Evolutionary conservation across 345 rosid species (phyloP).

Genomic region (Excoecaria cochinchinensis): DNA sequence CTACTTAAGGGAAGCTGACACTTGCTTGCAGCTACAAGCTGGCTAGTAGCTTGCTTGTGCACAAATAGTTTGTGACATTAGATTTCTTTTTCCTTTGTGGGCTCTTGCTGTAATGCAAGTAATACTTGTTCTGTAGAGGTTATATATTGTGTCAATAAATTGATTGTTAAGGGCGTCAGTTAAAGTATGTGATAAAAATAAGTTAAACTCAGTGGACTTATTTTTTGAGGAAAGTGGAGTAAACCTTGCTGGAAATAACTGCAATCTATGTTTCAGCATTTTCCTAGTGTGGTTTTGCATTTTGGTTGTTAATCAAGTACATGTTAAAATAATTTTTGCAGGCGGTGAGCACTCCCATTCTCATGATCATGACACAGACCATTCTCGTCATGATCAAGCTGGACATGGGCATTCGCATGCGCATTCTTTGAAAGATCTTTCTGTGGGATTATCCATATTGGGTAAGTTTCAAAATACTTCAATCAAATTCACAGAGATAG

Average conservation of each 20-base stretch:
- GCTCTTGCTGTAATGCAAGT: background rate
- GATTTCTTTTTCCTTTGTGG: background rate
- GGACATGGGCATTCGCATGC: slow-evolving; percentile 47
- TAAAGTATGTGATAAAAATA: background rate
- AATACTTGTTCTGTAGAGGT: too few species aligned
- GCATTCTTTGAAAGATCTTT: slow-evolving; percentile 79
- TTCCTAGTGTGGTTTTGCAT: background rate
- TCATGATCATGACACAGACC: slow-evolving; percentile 51
- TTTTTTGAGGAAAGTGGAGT: background rate
- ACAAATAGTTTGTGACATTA: too few species aligned
- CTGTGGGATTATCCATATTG: slow-evolving; percentile 82
- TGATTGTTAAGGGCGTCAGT: too few species aligned
- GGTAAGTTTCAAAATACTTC: slow-evolving; percentile 43
- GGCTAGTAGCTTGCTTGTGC: too few species aligned
- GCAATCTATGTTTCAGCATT: background rate
- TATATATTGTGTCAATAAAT: too few species aligned
- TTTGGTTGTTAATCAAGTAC: slow-evolving; percentile 2
- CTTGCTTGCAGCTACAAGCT: too few species aligned
- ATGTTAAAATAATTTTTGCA: slow-evolving; percentile 34
- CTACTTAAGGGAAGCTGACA: too few species aligned
- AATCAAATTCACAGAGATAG: background rate
- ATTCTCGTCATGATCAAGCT: slow-evolving; percentile 42
- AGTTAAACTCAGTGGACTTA: background rate
- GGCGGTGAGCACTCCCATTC: slow-evolving; percentile 87
- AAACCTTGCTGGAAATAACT: background rate